Percentiles rank a stretch among this genome's conserved stretches.
These are phyloP conservation scores for Zopfia rhizophila DNA, from an alignment of 2,329 filamentous ascomycete genomes.

Conservation along the genomic window DNA sequence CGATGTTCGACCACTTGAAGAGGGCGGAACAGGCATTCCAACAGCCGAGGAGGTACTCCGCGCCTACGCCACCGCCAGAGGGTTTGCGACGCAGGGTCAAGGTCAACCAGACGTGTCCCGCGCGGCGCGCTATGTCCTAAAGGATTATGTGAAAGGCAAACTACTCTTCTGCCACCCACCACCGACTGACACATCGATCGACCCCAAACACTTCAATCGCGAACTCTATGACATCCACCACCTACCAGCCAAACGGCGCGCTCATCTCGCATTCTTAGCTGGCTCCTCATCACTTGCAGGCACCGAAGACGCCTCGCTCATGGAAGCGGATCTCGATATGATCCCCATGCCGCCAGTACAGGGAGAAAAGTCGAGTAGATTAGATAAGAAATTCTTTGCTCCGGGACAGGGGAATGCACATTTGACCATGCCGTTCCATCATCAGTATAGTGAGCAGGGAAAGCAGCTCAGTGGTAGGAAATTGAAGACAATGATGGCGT, in stretches of 20 bases:
- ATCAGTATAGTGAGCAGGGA: slow-evolving; percentile 89
- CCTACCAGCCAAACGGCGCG: slow-evolving; percentile 82
- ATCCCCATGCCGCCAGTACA: slow-evolving; percentile 54
- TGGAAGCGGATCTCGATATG: slow-evolving; percentile 63
- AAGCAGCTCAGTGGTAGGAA: slow-evolving; percentile 87
- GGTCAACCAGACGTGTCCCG: slow-evolving; percentile 94
- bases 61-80: slow-evolving; percentile 87
- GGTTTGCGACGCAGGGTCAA: slow-evolving; percentile 88
- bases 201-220: slow-evolving; percentile 82
- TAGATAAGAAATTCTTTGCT: slow-evolving; percentile 93
- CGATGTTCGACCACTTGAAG: slow-evolving; percentile 79
- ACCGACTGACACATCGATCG: slow-evolving; percentile 71
- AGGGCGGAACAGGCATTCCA: slow-evolving; percentile 89
- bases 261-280: slow-evolving; percentile 66
- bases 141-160: slow-evolving; percentile 98
- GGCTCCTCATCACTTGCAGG: slow-evolving; percentile 47
- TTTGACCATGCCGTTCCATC: slow-evolving; percentile 83
- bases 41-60: slow-evolving; percentile 86
- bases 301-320: slow-evolving; percentile 52
- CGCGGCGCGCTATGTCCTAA: slow-evolving; percentile 87
- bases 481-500: slow-evolving; percentile 78
- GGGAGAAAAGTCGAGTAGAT: slow-evolving; percentile 77
- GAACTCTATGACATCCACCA: slow-evolving; percentile 88
- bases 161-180: slow-evolving; percentile 92
- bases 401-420: slow-evolving; percentile 70